Base-by-base conservation (phyloP, 2,329 filamentous ascomycete genomes). In the Elsinoe perseae region DNA sequence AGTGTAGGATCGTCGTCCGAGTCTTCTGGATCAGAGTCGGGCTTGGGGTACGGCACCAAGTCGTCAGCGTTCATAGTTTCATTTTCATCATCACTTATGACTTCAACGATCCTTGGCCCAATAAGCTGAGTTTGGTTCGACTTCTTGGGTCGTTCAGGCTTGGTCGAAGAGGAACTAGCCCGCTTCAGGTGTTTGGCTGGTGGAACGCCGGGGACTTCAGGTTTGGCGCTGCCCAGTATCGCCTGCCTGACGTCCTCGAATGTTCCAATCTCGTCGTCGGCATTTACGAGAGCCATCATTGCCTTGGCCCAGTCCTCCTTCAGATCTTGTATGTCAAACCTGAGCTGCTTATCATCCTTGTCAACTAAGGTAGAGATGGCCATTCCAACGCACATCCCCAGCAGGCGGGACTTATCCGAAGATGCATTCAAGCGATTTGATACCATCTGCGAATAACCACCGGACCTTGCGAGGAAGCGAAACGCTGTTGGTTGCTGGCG, bases 1-100 rank as follows among this genome's bases (percentile, higher is more conserved):
- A 95, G 75, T 0, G 90, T 95, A 4, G 93, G 85, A 64, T 98
- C 95, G 34, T 96, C 91, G 57, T 96, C 90, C 0, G 89, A 92
- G 66, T 98, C 93, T 66, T 95, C 89, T 0, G 83, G 80, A 62
- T 98, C 93, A 1, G 87, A 90, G 64, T 89, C 88, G 0, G 89
- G 89, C 68, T 95, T 96, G 12, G 81, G 80, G 63, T 96, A 95
- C 0, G 88, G 81, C 2, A 82, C 75, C 1, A 97, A 74, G 8
- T 9, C 48, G 30, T 23, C 30, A 14, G 10, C 12, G 16, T 23
- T 25, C 14, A 2, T 18, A 58, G 87, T 86, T 14, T 85, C 81
- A 28, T 78, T 74, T 28, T 77, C 74, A 6, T 77, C 72, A 1
- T 80, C 78, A 0, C 44, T 43, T 1, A 64, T 36, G 1, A 70